Base-by-base conservation (phyloP, 1,139 yeast species). In the Scheffersomyces titani region DNA sequence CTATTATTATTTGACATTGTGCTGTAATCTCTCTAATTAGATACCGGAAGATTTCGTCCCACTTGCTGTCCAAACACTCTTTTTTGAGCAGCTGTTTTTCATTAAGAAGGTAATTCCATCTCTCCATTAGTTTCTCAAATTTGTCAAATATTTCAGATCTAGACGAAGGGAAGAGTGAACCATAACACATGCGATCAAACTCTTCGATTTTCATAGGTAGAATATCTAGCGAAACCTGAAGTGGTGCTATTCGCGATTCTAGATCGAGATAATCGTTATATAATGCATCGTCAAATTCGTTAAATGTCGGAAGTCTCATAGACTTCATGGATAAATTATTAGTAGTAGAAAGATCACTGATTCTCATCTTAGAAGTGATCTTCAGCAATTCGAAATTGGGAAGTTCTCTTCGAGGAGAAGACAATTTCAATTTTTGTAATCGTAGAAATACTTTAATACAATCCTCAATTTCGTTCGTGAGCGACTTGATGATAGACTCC, bases 11-110 rank as follows among this genome's bases (percentile, higher is more conserved):
- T 19, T 64, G 62, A 54, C 75, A 70, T 50, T 77, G 76, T 2
- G 61, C 63, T 3, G 68, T 67, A 6, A 81, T 66, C 59, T 83
- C 84, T 5, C 70, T 69, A 51, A 79, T 72, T 53, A 86, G 65
- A 57, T 74, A 79, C 16, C 68, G 70, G 60, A 85, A 85, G 1
- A 86, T 72, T 30, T 78, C 76, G 58, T 77, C 72, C 92, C 92
- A 88, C 62, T 84, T 79, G 44, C 75, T 73, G 57, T 84, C 87
- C 1, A 88, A 77, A 19, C 82, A 64, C 51, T 82, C 85, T 7
- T 62, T 62, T 63, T 82, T 82, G 56, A 87, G 70, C 5, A 64
- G 67, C 9, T 66, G 65, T 13, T 84, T 63, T 52, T 81, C 83
- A 9, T 63, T 61, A 7, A 73, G 71, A 50, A 88, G 72, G 51